Evolutionary conservation across 495 filamentous ascomycete species (phyloP), one percentile per base, ranked within the genome.

Genomic region (Diplogelasinospora grovesii): DNA sequence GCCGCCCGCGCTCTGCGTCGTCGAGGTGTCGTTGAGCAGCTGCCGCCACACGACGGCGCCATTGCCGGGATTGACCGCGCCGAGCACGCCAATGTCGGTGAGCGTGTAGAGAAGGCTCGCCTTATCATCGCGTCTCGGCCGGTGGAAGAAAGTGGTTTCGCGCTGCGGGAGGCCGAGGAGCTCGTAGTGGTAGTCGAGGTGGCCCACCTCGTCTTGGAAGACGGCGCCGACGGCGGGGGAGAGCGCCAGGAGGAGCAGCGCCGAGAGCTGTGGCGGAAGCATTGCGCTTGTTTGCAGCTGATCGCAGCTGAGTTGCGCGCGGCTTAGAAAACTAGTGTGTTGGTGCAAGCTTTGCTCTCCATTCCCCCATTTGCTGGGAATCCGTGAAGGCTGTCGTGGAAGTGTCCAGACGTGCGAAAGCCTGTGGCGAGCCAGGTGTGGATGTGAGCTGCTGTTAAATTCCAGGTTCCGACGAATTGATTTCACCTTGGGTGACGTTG

Each of bases 111-210:
- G 73, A 21, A 97, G 70, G 20, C 85, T 89, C 13, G 90, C 90
- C 60, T 84, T 86, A 14, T 88, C 89, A 39, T 81, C 71, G 13
- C 77, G 63, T 41, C 80, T 74, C 9, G 92, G 93, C 44, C 79
- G 80, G 65, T 95, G 88, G 75, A 97, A 96, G 74, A 99, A 95
- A 36, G 88, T 95, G 25, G 86, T 85, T 29, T 83, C 75, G 59
- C 74, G 65, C 50, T 83, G 80, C 43, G 93, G 89, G 13, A 82
- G 59, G 48, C 92, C 92, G 51, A 97, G 68, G 26, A 97, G 80
- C 37, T 84, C 78, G 66, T 90, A 80, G 65, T 97, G 93, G 71
- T 85, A 97, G 66, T 99, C 92, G 59, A 88, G 75, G 55, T 86
- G 77, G 67, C 82, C 86, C 54, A 94, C 88, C 57, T 97, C 92